phyloP scores from a whole-genome alignment of 306 rosid genomes.

The Cicer pinnatifidum region DNA sequence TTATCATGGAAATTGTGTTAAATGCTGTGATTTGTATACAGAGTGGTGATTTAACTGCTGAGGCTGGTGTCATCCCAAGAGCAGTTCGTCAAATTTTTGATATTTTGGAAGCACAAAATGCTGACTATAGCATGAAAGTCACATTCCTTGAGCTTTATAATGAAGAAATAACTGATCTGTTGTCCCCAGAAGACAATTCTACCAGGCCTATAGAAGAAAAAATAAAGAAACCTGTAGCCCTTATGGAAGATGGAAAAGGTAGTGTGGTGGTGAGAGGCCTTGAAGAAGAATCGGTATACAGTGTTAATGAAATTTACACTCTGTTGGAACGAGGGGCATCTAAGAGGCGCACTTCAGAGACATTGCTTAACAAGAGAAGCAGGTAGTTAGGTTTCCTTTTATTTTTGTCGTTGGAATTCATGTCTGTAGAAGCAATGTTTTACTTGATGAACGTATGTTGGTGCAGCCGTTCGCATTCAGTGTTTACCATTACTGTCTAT shows the following conservation, averaged over 20 bases:
- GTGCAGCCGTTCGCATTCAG: slow-evolving; percentile 96
- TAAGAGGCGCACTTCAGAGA: slow-evolving; percentile 92
- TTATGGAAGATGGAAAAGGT: slow-evolving; percentile 98
- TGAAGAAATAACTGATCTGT: slow-evolving; percentile 87
- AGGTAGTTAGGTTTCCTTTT: slow-evolving; percentile 64
- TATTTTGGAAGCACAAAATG: slow-evolving; percentile 79
- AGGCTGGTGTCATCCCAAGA: slow-evolving; percentile 96
- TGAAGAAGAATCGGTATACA: slow-evolving; percentile 88
- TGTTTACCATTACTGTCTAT: slow-evolving; percentile 83
- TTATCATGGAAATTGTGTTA: slow-evolving; percentile 1
- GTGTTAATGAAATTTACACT: slow-evolving; percentile 77
- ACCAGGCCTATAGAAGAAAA: slow-evolving; percentile 69
- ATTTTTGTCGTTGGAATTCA: neutral
- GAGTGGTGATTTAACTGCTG: slow-evolving; percentile 88
- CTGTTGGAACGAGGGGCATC: slow-evolving; percentile 86
- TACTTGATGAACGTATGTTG: neutral
- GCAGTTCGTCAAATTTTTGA: slow-evolving; percentile 94
- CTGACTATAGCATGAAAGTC: slow-evolving; percentile 90
- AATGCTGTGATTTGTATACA: slow-evolving; percentile 37
- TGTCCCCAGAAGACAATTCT: slow-evolving; percentile 75
- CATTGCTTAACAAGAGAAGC: slow-evolving; percentile 91
- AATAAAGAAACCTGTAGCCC: slow-evolving; percentile 70
- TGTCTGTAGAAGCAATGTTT: slow-evolving; percentile 31
- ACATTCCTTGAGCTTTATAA: slow-evolving; percentile 93
- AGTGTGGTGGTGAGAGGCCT: slow-evolving; percentile 87